These are phyloP conservation scores for Nakazawaea anatomiae DNA, from an alignment of 805 yeast genomes.

Conservation along the genomic window DNA sequence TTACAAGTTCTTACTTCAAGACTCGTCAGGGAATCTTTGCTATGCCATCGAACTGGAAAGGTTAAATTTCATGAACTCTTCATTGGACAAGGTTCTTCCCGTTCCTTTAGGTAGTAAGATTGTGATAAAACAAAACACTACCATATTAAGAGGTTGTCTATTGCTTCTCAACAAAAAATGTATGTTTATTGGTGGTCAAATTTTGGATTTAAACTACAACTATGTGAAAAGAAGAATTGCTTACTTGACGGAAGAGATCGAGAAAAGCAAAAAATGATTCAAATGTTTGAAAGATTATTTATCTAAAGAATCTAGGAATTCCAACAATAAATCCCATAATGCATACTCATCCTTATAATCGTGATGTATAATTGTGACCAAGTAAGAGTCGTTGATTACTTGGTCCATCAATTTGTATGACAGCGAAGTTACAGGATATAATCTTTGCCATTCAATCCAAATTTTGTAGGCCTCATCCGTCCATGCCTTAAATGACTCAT, in stretches of 20 bases:
- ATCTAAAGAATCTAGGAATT: background rate
- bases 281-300: background rate
- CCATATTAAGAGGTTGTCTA: conserved; percentile 40
- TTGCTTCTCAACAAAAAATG: conserved; percentile 24
- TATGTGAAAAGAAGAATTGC: conserved; percentile 29
- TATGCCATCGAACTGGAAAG: conserved; percentile 56
- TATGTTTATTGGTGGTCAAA: conserved; percentile 23
- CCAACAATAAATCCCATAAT: conserved; percentile 55
- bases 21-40: conserved; percentile 39
- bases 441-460: conserved; percentile 87
- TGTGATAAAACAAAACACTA: conserved; percentile 42
- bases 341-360: conserved; percentile 69
- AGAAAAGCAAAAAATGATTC: conserved; percentile 6
- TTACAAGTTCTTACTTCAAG: conserved; percentile 56
- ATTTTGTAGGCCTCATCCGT: conserved; percentile 89
- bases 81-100: conserved; percentile 22
- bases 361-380: conserved; percentile 86
- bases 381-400: conserved; percentile 56
- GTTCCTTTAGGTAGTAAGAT: conserved; percentile 54
- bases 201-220: conserved; percentile 20
- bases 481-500: conserved; percentile 94
- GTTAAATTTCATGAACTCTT: conserved; percentile 36
- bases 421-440: conserved; percentile 55
- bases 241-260: conserved; percentile 26
- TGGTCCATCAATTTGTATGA: conserved; percentile 57